Evolutionary conservation across 305 asterid species (phyloP), one percentile per base, ranked within the genome.

Genomic region (Fraxinus baroniana): DNA sequence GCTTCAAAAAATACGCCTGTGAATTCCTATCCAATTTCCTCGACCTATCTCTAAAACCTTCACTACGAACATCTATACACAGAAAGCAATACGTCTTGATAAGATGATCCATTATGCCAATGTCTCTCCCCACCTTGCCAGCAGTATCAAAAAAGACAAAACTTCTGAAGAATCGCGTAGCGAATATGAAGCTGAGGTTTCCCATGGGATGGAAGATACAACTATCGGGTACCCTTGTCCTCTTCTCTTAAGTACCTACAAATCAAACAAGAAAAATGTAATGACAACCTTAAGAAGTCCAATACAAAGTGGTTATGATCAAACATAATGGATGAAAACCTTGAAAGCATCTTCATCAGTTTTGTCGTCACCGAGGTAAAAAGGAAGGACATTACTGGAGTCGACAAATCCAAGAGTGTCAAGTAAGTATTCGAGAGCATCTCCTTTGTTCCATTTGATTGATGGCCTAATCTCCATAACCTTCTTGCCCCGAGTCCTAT

Each of bases 281-380:
- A 2, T 37, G 44, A 37, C 10, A 57, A 57, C 66, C 66, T 57
- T 7, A 35, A 9, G 18, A 17, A 22, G 12, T 33, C 17, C 18
- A 41, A 24, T 2, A 30, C 12, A n/a, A 7, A 5, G 3, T 37
- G 12, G 17, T 5, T 39, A 5, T 72, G 49, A 30, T 8, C 32
- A 8, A 1, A 57, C 28, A 28, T 10, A 41, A 41, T 2, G 26
- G 5, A 33, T 28, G 18, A 3, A 13, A 80, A 93, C 98, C 95
- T 92, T 89, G 72, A 95, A 95, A 4, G 97, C 98, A 76, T 95
- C 98, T 87, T 95, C 98, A n/a, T 93, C 98, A 6, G 97, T 92
- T 79, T 78, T 89, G 80, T 95, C 98, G 71, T 93, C 98, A 4
- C 98, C 98, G 0, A 95, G 87, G 60, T 91, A 95, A 39, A 95